Base-by-base conservation (phyloP, 2,329 filamentous ascomycete genomes). In the Phialophora macrospora region DNA sequence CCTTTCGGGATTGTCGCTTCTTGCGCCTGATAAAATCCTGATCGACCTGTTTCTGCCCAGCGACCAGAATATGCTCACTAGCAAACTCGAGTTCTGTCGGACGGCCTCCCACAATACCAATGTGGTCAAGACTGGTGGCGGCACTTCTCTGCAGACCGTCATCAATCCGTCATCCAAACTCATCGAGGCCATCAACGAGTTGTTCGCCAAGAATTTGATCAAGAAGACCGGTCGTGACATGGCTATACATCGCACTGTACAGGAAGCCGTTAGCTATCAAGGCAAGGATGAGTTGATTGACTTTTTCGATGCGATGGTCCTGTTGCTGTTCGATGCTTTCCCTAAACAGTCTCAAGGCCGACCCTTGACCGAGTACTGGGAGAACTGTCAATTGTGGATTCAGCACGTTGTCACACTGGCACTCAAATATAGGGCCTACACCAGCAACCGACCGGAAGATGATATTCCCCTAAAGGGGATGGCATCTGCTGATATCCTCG, bases 161-260 rank as follows among this genome's bases (percentile, higher is more conserved):
- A 51, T 64, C 30, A 64, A 59, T 28, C 62, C 62, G 22, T 64
- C 62, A 28, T 44, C 62, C 14, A 38, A 20, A 52, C 56, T 64
- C 22, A 32, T 26, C 22, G 24, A 59, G 22, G 62, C 62, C 3
- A 34, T 64, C 56, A 44, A 64, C 26, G 62, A 64, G 32, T 48
- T 65, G 17, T 24, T 51, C 24, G 24, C 4, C 22, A 62, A 55
- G 24, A 24, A 41, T 20, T 14, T 65, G 46, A 65, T 65, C 58
- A 52, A 56, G 32, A 32, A 44, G 26, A 49, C 28, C 49, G 57
- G 62, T 6, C 22, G 58, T 4, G 26, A 55, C 17, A 54, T 65
- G 41, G 52, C 49, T 32, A 65, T 65, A 14, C 62, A 65, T 62
- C 62, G 62, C 41, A 57, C 52, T 8, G 58, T 65, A 22, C 62